Conservation (phyloP, 129 eudicot species). For the Flaveria sonorensis region DNA sequence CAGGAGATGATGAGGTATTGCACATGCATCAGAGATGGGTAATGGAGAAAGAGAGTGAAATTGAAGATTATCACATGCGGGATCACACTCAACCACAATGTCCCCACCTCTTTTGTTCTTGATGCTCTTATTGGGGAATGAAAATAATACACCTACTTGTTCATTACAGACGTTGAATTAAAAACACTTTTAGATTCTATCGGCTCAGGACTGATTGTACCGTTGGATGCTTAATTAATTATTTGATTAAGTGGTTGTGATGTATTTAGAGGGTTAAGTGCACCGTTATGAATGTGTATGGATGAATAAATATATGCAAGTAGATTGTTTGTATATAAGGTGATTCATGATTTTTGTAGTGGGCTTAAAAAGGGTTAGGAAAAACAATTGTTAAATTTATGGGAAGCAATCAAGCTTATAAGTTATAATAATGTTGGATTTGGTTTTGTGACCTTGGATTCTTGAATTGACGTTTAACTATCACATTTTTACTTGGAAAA, state of each 20-base stretch:
- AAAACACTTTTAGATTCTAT: conserved; percentile 3
- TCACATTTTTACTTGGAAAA: too few relatives aligned
- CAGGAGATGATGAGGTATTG: conserved; percentile 61
- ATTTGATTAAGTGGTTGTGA: not conserved
- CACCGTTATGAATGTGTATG: not conserved
- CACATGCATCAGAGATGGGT: conserved; percentile 46
- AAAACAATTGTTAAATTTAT: too few relatives aligned
- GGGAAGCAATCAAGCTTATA: too few relatives aligned
- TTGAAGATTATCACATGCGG: conserved; percentile 38
- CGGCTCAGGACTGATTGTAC: conserved; percentile 18
- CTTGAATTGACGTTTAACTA: too few relatives aligned
- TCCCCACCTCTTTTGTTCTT: conserved; percentile 23
- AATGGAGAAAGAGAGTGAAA: conserved; percentile 29
- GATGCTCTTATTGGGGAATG: conserved; percentile 12
- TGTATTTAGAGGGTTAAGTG: not conserved
- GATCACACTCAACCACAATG: conserved; percentile 38
- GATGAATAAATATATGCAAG: not conserved
- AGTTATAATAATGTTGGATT: too few relatives aligned
- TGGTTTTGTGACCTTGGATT: too few relatives aligned
- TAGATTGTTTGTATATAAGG: too few relatives aligned
- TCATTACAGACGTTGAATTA: conserved; percentile 1
- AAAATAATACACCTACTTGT: conserved; percentile 21
- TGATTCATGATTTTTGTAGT: too few relatives aligned
- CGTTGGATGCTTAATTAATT: conserved; percentile 26
- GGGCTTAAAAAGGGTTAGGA: too few relatives aligned